Evolutionary conservation across 1,139 yeast species (phyloP).

Genomic region (Pichia sp.): DNA sequence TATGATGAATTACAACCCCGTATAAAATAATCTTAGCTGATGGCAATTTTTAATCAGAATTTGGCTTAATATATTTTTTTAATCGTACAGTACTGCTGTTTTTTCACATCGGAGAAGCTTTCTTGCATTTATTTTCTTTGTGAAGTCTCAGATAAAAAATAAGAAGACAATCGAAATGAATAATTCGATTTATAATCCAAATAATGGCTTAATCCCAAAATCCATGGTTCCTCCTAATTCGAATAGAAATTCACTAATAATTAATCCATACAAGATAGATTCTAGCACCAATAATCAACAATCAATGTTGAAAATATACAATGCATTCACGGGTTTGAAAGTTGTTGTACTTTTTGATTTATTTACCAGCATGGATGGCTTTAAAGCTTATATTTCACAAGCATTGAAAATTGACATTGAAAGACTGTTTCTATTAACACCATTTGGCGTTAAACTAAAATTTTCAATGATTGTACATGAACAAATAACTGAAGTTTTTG

Average conservation of each 20-base stretch:
- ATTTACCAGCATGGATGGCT: slow-evolving; percentile 36
- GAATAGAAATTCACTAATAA: slow-evolving; percentile 1
- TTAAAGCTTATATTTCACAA: slow-evolving; percentile 40
- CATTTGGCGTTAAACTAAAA: slow-evolving; percentile 59
- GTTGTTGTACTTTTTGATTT: slow-evolving; percentile 31
- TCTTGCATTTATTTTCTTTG: too few species aligned
- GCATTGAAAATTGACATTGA: slow-evolving; percentile 38
- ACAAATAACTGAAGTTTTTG: slow-evolving; percentile 42
- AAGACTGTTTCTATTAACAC: slow-evolving; percentile 53
- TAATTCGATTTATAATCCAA: slow-evolving; percentile 6
- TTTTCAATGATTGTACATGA: slow-evolving; percentile 38
- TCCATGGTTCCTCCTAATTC: slow-evolving; percentile 3
- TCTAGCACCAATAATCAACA: neutral
- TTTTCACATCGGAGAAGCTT: neutral
- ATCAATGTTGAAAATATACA: slow-evolving; percentile 30
- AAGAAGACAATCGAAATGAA: slow-evolving; percentile 1
- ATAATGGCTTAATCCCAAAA: slow-evolving; percentile 2
- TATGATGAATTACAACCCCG: neutral
- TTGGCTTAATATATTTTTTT: neutral
- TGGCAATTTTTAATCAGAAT: neutral
- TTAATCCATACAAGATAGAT: neutral
- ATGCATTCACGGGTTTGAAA: slow-evolving; percentile 38
- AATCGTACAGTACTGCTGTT: neutral
- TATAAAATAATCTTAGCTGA: neutral
- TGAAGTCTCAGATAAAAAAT: neutral